Conservation (phyloP, 139 green algal genomes). For the Volvox africanus region DNA sequence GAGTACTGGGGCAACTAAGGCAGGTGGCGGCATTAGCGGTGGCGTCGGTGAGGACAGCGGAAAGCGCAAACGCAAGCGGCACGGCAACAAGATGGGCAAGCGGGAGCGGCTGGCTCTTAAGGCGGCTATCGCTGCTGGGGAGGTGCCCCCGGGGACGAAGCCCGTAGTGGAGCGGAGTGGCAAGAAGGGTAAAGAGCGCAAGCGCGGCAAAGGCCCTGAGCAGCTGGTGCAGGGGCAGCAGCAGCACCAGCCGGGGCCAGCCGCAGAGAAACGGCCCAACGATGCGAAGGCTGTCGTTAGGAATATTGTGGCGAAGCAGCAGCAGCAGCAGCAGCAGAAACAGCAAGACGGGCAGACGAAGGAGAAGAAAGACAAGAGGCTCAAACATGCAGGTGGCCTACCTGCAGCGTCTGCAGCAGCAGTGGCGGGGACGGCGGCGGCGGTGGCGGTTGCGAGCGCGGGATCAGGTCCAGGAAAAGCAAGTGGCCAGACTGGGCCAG, state of each 20-base stretch:
- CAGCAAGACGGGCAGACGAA: not conserved
- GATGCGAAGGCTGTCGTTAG: not conserved
- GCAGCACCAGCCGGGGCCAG: no score
- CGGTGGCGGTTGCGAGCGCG: not conserved
- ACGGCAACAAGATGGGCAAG: conserved; percentile 39
- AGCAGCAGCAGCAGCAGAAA: not conserved
- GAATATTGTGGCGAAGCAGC: not conserved
- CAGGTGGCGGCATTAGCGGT: not conserved
- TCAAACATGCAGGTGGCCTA: not conserved
- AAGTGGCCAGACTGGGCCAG: no score
- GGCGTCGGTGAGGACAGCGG: not conserved
- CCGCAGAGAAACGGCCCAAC: no score
- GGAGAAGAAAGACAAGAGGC: not conserved
- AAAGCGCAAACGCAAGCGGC: conserved; percentile 29
- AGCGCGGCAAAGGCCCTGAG: not conserved
- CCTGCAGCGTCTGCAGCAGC: not conserved
- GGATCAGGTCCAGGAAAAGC: no score
- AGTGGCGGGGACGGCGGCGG: no score
- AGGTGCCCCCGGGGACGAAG: conserved; percentile 36
- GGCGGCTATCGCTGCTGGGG: conserved; percentile 15
- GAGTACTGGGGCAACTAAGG: no score
- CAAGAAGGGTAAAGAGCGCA: not conserved
- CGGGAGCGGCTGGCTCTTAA: conserved; percentile 28
- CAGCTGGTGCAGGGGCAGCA: not conserved
- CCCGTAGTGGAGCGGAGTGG: not conserved